Conservation (phyloP, 2,329 filamentous ascomycete species). For the Sordariomycetes sp. region DNA sequence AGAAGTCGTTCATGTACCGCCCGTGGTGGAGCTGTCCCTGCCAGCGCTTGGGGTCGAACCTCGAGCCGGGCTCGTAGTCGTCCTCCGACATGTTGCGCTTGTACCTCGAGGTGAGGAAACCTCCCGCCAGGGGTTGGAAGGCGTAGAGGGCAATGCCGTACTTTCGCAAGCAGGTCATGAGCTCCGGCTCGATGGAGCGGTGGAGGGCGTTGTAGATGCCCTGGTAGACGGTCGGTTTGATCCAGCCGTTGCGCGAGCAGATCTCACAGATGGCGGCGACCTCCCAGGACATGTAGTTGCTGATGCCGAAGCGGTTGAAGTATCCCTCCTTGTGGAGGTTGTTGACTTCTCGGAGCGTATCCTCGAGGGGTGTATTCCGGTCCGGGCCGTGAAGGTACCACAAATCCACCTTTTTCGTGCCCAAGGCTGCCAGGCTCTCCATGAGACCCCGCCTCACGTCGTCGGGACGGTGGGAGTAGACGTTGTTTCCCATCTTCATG, state of each 20-base stretch:
- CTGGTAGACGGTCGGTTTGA: slow-evolving; percentile 76
- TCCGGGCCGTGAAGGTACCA: slow-evolving; percentile 34
- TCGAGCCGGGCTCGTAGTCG: slow-evolving; percentile 58
- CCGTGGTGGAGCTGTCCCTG: slow-evolving; percentile 50
- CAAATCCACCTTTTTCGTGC: not conserved
- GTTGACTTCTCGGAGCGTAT: slow-evolving; percentile 70
- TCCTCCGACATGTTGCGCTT: slow-evolving; percentile 63
- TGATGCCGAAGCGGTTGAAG: slow-evolving; percentile 71
- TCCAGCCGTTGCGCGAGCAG: slow-evolving; percentile 72
- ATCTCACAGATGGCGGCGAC: slow-evolving; percentile 77
- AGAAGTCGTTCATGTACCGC: slow-evolving; percentile 63
- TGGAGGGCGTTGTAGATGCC: slow-evolving; percentile 82
- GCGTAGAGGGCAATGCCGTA: slow-evolving; percentile 73
- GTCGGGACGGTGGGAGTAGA: no score
- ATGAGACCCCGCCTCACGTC: not conserved
- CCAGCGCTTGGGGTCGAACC: slow-evolving; percentile 46
- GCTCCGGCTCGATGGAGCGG: slow-evolving; percentile 64
- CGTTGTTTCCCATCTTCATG: not conserved
- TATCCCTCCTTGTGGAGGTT: slow-evolving; percentile 80
- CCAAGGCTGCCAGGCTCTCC: not conserved
- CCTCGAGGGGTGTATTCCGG: slow-evolving; percentile 62
- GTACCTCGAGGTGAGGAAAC: slow-evolving; percentile 70
- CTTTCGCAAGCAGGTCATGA: slow-evolving; percentile 63
- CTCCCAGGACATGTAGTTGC: slow-evolving; percentile 81
- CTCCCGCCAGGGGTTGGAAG: slow-evolving; percentile 77